These are phyloP conservation scores for Camellia granthamiana DNA, from an alignment of 148 eudicot species.

Conservation along the genomic window DNA sequence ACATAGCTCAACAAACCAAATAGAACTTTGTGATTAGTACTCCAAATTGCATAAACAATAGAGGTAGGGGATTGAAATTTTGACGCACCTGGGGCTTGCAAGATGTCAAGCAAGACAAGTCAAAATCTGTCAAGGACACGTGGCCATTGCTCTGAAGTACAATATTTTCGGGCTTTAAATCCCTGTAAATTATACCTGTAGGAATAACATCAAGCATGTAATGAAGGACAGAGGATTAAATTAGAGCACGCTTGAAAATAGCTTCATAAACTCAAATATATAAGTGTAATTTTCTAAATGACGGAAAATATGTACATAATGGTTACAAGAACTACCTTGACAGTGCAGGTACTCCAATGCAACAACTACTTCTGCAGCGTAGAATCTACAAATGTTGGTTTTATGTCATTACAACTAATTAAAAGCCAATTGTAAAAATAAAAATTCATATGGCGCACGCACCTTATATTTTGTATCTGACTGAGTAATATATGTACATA, in stretches of 20 bases:
- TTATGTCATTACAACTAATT: conserved; percentile 2
- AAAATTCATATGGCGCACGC: too few relatives aligned
- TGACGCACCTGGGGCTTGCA: conserved; percentile 88
- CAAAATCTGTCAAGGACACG: conserved; percentile 89
- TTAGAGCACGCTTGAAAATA: conserved; percentile 5
- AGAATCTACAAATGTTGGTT: conserved; percentile 55
- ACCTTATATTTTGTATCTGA: too few relatives aligned
- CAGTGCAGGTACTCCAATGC: conserved; percentile 99
- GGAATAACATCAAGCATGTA: not conserved
- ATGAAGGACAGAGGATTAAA: not conserved
- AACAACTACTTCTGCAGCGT: conserved; percentile 85
- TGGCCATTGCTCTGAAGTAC: conserved; percentile 80
- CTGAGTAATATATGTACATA: not conserved
- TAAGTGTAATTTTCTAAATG: not conserved
- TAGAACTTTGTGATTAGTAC: not conserved
- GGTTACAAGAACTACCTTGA: conserved; percentile 62
- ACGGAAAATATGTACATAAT: not conserved
- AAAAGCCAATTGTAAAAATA: not conserved
- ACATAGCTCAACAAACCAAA: conserved; percentile 7
- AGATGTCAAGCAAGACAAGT: conserved; percentile 94
- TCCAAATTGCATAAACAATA: not conserved
- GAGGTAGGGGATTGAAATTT: not conserved
- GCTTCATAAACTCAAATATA: not conserved
- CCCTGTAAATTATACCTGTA: conserved; percentile 90
- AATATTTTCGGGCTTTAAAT: conserved; percentile 96